Base-by-base conservation (phyloP, 495 filamentous ascomycete species). In the Penicillium dipodomyicola region DNA sequence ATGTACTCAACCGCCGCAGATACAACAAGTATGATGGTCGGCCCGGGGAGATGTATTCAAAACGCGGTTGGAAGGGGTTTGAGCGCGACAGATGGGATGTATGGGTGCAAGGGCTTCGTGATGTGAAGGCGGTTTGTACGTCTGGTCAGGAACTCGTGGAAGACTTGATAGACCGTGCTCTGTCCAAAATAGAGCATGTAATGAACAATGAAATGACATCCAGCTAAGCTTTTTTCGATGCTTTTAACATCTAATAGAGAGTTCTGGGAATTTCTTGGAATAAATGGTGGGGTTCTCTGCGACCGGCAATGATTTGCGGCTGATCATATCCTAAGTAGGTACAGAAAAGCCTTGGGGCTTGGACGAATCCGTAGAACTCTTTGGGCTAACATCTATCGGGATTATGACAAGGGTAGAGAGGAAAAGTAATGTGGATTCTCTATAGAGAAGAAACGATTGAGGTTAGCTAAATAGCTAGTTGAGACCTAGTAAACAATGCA, bases 21-120 rank as follows among this genome's bases (percentile, higher is more conserved):
- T 50, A 50, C 33, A 50, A 50, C 20, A 50, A 40, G 3, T 50
- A 50, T 39, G 48, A 50, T 50, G 48, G 48, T 22, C 48, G 48
- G 1, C 48, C 48, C 9, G 48, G 48, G 2, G 48, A 40, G 3
- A 7, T 23, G 33, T 50, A 35, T 50, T 35, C 12, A 15, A 7
- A 39, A 40, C 33, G 48, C 20, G 23, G 23, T 25, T 50, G 48
- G 48, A 37, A 14, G n/a, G 48, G 48, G 11, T 50, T 50, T 25
- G 48, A 50, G 20, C 48, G 33, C 14, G 48, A 50, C 4, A 37
- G 48, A 23, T 50, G 48, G 48, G 22, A 50, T 50, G 12, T 50
- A 22, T 50, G 48, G 48, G 32, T 39, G 22, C 11, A 50, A 17
- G 48, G 48, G 6, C 48, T 50, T 14, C 48, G 33, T 15, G 48